Conservation (phyloP, 225 moss, liverwort and hornwort species). For the Polytrichum commune region DNA sequence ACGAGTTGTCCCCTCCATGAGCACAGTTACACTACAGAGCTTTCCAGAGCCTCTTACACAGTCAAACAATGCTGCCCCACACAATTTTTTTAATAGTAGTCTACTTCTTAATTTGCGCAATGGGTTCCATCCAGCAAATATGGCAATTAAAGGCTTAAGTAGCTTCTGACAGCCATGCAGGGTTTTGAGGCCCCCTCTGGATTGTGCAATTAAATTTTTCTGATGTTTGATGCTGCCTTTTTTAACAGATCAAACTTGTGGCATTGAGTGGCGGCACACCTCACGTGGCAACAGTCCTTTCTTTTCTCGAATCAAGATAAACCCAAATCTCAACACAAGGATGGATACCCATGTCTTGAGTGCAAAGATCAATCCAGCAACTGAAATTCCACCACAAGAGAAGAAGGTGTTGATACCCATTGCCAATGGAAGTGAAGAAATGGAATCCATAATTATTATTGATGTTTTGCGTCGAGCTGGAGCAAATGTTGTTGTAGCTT, state of each 20-base stretch:
- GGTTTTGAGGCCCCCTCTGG: no score
- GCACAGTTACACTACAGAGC: no score
- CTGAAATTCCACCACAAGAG: slow-evolving; percentile 16
- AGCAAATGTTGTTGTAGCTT: slow-evolving; percentile 74
- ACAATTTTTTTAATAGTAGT: no score
- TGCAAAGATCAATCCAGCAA: slow-evolving; percentile 34
- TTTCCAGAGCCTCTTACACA: no score
- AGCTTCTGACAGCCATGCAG: no score
- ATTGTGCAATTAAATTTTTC: background rate
- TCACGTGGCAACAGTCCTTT: background rate
- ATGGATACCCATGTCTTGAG: slow-evolving; percentile 37
- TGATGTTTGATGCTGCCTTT: background rate
- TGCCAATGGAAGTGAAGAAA: slow-evolving; percentile 89
- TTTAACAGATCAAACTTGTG: background rate
- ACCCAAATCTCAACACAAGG: background rate
- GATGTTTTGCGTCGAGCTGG: slow-evolving; percentile 92
- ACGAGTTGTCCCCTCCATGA: no score
- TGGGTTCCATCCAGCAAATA: no score
- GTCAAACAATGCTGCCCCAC: no score
- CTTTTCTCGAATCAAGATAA: background rate
- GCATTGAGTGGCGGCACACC: background rate
- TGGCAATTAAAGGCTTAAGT: no score
- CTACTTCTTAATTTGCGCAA: no score
- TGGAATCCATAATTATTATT: slow-evolving; percentile 86
- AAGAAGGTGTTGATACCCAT: slow-evolving; percentile 77